Percentiles rank a stretch among this genome's conserved stretches.
Evolutionary conservation across 1,139 yeast species (phyloP).

Genomic region (Geotrichum citri-aurantii): DNA sequence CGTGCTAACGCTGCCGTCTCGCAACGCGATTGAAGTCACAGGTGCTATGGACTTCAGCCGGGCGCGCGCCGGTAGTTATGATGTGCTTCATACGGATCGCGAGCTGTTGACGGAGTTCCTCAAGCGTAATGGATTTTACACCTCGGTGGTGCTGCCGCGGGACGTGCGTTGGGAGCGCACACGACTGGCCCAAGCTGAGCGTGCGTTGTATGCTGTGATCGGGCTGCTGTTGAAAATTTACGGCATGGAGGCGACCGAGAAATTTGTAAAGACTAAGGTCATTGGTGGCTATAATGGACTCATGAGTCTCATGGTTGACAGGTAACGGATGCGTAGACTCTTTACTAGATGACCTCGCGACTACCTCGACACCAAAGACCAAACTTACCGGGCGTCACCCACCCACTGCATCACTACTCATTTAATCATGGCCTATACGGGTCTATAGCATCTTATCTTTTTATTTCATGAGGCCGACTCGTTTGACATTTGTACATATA

Average conservation of each 20-base stretch:
- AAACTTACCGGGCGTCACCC: neutral
- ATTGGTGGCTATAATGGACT: constrained; percentile 12
- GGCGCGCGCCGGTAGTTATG: neutral
- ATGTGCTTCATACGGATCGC: neutral
- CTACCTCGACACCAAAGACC: neutral
- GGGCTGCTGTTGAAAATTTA: neutral
- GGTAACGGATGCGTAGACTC: neutral
- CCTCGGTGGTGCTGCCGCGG: neutral
- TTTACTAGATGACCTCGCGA: neutral
- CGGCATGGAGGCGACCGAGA: constrained; percentile 2
- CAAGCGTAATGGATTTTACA: constrained; percentile 2
- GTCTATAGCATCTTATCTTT: neutral
- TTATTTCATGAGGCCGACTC: neutral
- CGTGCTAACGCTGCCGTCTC: constrained; percentile 9
- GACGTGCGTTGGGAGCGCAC: neutral
- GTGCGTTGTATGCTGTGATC: neutral
- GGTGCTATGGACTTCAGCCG: constrained; percentile 7
- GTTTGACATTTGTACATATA: constrained; percentile 19
- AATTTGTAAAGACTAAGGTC: constrained; percentile 4
- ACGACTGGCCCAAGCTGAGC: constrained; percentile 2
- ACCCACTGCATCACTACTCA: neutral
- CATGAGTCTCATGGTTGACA: constrained; percentile 6
- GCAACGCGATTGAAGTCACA: neutral
- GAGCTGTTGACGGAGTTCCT: constrained; percentile 1
- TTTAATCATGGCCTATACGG: neutral